These are phyloP conservation scores for Phlegmacium glaucopus DNA, from an alignment of 768 basidiomycete genomes.

Conservation along the genomic window DNA sequence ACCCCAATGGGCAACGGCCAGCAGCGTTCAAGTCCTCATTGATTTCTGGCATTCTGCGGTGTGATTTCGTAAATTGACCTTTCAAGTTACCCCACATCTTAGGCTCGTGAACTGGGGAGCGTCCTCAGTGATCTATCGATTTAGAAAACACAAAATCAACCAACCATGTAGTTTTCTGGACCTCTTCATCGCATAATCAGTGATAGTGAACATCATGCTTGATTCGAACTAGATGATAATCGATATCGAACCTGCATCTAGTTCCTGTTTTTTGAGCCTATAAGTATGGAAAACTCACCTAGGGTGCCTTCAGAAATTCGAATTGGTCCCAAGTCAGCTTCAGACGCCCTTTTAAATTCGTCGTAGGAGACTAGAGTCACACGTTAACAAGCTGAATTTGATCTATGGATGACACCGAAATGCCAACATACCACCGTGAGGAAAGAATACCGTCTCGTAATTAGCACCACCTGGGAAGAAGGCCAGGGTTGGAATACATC, in stretches of 20 bases:
- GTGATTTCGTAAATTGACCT: constrained; percentile 55
- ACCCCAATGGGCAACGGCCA: constrained; percentile 31
- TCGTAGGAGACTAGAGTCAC: constrained; percentile 49
- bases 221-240: constrained; percentile 56
- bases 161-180: constrained; percentile 57
- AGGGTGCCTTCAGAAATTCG: constrained; percentile 51
- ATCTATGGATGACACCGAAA: not conserved
- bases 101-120: constrained; percentile 51
- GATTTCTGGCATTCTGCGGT: constrained; percentile 51
- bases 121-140: not conserved
- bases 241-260: not conserved
- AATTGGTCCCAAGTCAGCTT: constrained; percentile 48
- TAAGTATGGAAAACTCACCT: constrained; percentile 34
- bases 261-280: not conserved
- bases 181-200: constrained; percentile 60
- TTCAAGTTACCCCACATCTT: constrained; percentile 65
- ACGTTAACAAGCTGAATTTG: not conserved
- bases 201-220: constrained; percentile 58
- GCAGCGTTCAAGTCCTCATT: constrained; percentile 44
- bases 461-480: constrained; percentile 42
- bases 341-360: constrained; percentile 54
- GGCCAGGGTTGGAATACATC: constrained; percentile 52
- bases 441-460: constrained; percentile 62
- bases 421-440: constrained; percentile 51
- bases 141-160: constrained; percentile 7